Base-by-base conservation (phyloP, 1,139 yeast genomes). In the Zygotorulaspora mrakii region DNA sequence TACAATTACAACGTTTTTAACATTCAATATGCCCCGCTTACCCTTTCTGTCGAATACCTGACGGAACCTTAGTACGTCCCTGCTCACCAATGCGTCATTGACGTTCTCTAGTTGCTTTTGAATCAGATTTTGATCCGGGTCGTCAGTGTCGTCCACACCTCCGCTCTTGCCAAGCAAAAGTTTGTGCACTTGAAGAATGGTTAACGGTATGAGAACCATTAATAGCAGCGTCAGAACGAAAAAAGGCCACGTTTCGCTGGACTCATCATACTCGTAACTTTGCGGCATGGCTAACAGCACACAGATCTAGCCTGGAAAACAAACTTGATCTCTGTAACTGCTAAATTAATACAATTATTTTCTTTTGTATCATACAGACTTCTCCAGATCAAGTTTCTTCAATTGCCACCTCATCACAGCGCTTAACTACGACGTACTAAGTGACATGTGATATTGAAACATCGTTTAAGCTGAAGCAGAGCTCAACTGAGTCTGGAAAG, bases 231-330 rank as follows among this genome's bases (percentile, higher is more conserved):
- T 91, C 57, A 86, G 67, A 42, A 83, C 77, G 59, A 89, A 91
- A 62, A 82, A 88, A 31, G 98, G 98, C 97, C 97, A 91, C 5
- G 95, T 88, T 57, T 87, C 95, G 33, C 91, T 80, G 54, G 80
- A 78, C 62, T 88, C 97, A 67, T 91, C 98, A 64, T 89, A 91
- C 45, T 76, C 79, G 56, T 81, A 81, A 46, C 49, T 58, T 31
- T 52, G 52, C 14, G 64, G 55, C 65, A 61, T 43, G 23, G 13
- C 31, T 20, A 18, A 24, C 13, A 27, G 24, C 21, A 31, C 26
- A 31, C 26, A 20, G 12, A 16, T 28, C 7, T 28, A 28, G 20
- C n/a, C 13, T 24, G n/a, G n/a, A n/a, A n/a, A n/a, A n/a, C n/a
- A n/a, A n/a, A n/a, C n/a, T n/a, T n/a, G n/a, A n/a, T n/a, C n/a